Percentiles rank a stretch among this genome's conserved stretches.
Conservation (phyloP, 2,329 filamentous ascomycete genomes). For the Xylaria sp. region DNA sequence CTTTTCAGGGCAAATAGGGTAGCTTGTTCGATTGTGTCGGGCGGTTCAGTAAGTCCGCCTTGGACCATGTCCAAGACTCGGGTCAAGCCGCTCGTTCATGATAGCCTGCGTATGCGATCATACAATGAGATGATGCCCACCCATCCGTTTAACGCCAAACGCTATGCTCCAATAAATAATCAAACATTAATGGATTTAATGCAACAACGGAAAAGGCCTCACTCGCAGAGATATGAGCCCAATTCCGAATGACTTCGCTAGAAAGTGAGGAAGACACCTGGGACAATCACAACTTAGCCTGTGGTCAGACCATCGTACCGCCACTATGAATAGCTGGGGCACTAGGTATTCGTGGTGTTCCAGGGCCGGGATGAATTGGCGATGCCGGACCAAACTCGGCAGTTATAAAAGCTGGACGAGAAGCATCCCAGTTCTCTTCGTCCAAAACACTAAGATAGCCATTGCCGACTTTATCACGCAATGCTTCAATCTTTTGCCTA, state of each 20-base stretch:
- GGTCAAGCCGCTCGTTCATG: slow-evolving; percentile 4
- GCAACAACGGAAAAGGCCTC: slow-evolving; percentile 41
- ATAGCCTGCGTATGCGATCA: slow-evolving; percentile 40
- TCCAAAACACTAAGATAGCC: slow-evolving; percentile 88
- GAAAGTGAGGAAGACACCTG: slow-evolving; percentile 31
- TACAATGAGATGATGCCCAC: slow-evolving; percentile 39
- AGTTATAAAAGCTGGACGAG: slow-evolving; percentile 54
- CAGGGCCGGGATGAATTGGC: slow-evolving; percentile 53
- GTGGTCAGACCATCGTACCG: slow-evolving; percentile 60
- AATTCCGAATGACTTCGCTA: slow-evolving; percentile 29
- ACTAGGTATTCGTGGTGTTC: slow-evolving; percentile 52
- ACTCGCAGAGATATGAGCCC: slow-evolving; percentile 30
- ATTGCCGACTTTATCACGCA: slow-evolving; percentile 86
- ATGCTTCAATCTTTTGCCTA: slow-evolving; percentile 85
- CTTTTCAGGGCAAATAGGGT: slow-evolving; percentile 6
- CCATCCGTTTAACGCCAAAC: slow-evolving; percentile 48
- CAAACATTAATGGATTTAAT: slow-evolving; percentile 41
- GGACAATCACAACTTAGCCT: slow-evolving; percentile 25
- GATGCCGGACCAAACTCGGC: slow-evolving; percentile 53
- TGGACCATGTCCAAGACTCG: slow-evolving; percentile 21
- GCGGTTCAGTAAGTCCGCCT: slow-evolving; percentile 4
- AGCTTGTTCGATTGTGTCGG: slow-evolving; percentile 1
- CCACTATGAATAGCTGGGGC: slow-evolving; percentile 65
- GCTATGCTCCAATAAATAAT: slow-evolving; percentile 50
- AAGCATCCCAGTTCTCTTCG: slow-evolving; percentile 75